phyloP scores from a whole-genome alignment of 2,329 filamentous ascomycete genomes.

The Ophiostoma sp. region DNA sequence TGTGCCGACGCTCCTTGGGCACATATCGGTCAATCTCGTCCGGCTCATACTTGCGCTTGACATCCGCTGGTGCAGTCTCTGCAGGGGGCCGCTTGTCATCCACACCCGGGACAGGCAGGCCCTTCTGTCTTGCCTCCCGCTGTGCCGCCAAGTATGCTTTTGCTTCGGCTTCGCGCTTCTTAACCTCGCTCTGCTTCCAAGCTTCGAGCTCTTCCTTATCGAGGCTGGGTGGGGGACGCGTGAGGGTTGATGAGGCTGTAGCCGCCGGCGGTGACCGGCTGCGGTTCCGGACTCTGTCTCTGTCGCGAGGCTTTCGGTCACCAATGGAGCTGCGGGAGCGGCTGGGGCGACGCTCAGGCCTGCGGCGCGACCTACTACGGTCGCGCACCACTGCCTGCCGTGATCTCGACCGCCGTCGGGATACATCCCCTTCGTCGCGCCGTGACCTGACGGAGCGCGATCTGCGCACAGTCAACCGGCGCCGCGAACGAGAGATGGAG shows the following conservation, averaged over 20 bases:
- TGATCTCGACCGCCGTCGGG: too few relatives aligned
- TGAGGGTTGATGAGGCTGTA: slow-evolving; percentile 21
- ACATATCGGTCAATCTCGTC: slow-evolving; percentile 47
- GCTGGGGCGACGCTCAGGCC: not conserved
- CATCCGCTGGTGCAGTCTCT: slow-evolving; percentile 40
- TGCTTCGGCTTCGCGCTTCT: slow-evolving; percentile 57
- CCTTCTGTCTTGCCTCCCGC: slow-evolving; percentile 55
- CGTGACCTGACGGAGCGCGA: slow-evolving; percentile 10
- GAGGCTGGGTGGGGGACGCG: slow-evolving; percentile 37
- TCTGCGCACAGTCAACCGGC: slow-evolving; percentile 3
- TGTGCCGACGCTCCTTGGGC: slow-evolving; percentile 38
- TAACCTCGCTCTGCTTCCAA: slow-evolving; percentile 57
- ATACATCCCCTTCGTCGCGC: not conserved
- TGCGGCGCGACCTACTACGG: not conserved
- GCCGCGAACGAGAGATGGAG: slow-evolving; percentile 1
- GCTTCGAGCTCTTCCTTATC: slow-evolving; percentile 48
- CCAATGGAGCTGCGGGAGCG: not conserved
- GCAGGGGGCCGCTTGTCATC: slow-evolving; percentile 42
- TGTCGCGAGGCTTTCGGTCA: not conserved
- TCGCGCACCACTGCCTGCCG: not conserved
- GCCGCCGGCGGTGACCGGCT: slow-evolving; percentile 22
- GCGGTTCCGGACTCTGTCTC: not conserved
- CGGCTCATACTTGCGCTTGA: slow-evolving; percentile 37
- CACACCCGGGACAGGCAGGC: slow-evolving; percentile 53
- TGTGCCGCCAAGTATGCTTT: slow-evolving; percentile 59